A percentile compares a stretch with the other conserved stretches of the same genome.
phyloP scores from a whole-genome alignment of 257 asterid species.

The Oldenlandia corymbosa region DNA sequence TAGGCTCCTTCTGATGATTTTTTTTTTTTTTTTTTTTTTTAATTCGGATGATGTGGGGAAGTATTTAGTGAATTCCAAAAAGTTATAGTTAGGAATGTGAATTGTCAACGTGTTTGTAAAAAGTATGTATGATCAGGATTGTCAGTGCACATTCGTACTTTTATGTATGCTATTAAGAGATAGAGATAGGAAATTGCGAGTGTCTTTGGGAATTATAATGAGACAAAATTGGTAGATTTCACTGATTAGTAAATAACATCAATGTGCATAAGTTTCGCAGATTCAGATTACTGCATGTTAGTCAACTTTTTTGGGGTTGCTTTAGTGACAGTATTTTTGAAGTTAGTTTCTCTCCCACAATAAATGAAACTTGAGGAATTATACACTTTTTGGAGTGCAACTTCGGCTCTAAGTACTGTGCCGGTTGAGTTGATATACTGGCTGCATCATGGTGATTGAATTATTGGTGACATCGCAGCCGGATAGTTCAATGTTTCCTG shows the following conservation, averaged over 20 bases:
- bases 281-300: too few species aligned
- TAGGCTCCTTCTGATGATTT: neutral
- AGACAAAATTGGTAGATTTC: too few species aligned
- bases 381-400: neutral
- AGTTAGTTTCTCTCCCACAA: neutral
- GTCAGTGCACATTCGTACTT: too few species aligned
- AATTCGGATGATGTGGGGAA: neutral
- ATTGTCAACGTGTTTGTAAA: neutral
- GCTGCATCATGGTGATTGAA: neutral
- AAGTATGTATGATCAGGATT: too few species aligned
- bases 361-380: neutral
- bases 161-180: neutral
- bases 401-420: neutral
- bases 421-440: neutral
- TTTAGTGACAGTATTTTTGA: neutral
- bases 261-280: neutral
- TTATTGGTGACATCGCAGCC: neutral
- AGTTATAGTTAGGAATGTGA: neutral
- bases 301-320: neutral
- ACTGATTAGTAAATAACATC: too few species aligned
- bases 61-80: too few species aligned
- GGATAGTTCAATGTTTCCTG: neutral
- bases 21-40: too few species aligned
- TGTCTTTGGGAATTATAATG: too few species aligned
- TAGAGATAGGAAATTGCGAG: neutral